These are phyloP conservation scores for Cunninghamia lanceolata DNA, from an alignment of 75 land plant species.

Conservation along the genomic window DNA sequence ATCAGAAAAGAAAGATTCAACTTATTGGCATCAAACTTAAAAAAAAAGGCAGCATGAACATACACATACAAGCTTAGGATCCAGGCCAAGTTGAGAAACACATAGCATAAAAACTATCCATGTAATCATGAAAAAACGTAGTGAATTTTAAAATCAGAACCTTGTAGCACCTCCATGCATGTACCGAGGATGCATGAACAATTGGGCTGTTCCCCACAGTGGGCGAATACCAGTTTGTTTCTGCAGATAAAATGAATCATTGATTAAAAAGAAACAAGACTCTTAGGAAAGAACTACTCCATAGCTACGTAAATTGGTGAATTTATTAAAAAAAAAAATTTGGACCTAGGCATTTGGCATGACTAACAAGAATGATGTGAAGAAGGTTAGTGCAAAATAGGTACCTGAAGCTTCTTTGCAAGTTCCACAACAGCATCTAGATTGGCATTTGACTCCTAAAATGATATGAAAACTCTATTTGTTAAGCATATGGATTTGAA, in stretches of 20 bases:
- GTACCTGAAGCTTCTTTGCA: constrained; percentile 87
- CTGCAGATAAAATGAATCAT: constrained; percentile 13
- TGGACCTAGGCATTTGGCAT: not conserved
- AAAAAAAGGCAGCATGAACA: constrained; percentile 4
- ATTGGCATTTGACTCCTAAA: constrained; percentile 88
- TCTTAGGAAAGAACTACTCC: not conserved
- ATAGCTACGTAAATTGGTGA: not conserved
- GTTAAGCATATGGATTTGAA: not conserved
- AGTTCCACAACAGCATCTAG: constrained; percentile 83
- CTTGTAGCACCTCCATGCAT: constrained; percentile 99
- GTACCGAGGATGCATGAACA: constrained; percentile 91
- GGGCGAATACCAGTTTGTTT: constrained; percentile 74
- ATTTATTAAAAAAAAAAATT: not conserved
- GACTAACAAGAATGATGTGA: not conserved
- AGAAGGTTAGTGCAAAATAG: not conserved
- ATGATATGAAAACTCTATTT: not conserved
- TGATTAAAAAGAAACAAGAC: not conserved
- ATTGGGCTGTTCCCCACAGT: constrained; percentile 96
- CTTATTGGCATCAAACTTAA: constrained; percentile 6
- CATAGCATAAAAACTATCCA: not conserved
- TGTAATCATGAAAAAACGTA: not conserved
- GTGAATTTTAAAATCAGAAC: constrained; percentile 26
- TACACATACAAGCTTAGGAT: not conserved
- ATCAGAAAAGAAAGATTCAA: not conserved
- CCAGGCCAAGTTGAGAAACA: not conserved